Evolutionary conservation across 495 filamentous ascomycete genomes (phyloP), one percentile per base, ranked within the genome.

Genomic region (Penicillium argentinense): DNA sequence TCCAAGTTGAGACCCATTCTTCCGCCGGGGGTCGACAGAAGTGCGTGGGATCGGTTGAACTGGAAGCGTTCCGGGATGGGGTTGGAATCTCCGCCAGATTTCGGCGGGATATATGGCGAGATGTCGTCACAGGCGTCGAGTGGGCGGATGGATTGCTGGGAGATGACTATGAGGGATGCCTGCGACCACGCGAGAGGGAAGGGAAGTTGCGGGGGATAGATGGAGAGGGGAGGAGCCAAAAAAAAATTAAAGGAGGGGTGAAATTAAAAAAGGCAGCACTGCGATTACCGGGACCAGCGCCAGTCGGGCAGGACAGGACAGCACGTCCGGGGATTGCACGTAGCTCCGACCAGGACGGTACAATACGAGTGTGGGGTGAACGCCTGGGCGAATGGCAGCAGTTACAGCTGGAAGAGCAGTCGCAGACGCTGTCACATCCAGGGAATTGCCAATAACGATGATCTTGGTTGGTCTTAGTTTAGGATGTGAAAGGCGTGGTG

Each of bases 1-100:
- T 84, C 80, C 68, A 78, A 72, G 69, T 79, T 76, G 63, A 75
- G 73, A 78, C 81, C 83, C 83, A 87, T 87, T 73, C 80, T 85
- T 75, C 71, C 67, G 70, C 56, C 71, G 66, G 56, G 56, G 46
- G 49, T 69, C 66, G 69, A 72, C 70, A 75, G 72, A 69, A n/a
- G n/a, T n/a, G 60, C 71, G 67, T 64, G 66, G 55, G 25, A 40
- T 39, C 36, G 46, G 46, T 44, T 51, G 42, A 47, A 34, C 25
- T 49, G 43, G 30, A 42, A 39, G 43, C 30, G 42, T 48, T 54
- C 59, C 57, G 56, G 57, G 60, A 51, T 27, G 45, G 23, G 23
- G 14, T 32, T 45, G 16, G 40, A 42, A 36, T 46, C 54, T 47
- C 47, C 43, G 47, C 39, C 33, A 18, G 47, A 45, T 42, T 28